Evolutionary conservation across 2,329 filamentous ascomycete genomes (phyloP), one percentile per base, ranked within the genome.

Genomic region (Epichloe uncinata): DNA sequence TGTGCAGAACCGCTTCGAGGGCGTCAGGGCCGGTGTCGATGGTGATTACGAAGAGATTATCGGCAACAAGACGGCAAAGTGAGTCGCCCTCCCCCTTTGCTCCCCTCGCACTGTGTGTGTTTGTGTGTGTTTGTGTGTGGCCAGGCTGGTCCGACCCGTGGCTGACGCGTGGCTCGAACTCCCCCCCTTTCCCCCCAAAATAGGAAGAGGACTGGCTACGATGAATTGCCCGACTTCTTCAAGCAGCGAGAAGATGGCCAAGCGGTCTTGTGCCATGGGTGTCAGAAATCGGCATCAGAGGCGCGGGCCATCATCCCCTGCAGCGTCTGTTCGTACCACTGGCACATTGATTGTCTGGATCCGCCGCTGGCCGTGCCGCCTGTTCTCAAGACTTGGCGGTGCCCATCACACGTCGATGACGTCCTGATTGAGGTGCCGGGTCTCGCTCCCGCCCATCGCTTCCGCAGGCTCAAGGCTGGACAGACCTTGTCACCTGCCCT

Each of bases 291-390:
- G 30, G 78, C 83, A 43, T 71, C 77, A 18, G 66, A 70, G 54
- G 58, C 63, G 37, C 80, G 85, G 26, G 79, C 84, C 56, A 89
- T 97, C 58, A 84, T 96, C 57, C 81, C 85, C 43, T 98, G 91
- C 70, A 89, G 89, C 65, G 79, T 77, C 60, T 98, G 91, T 67
- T 74, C 79, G 12, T 75, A 87, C 35, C 77, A 83, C 61, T 98
- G 90, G 85, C 93, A 98, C 69, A 73, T 95, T 47, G 91, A 97
- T 66, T 98, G 93, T 67, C 72, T 95, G 15, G 83, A 94, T 61
- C 87, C 88, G 30, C 90, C 91, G 35, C 70, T 90, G 61, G 81
- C 89, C 35, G 81, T 85, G 50, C 85, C 88, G 38, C 90, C 90
- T 11, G 76, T 81, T 47, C 73, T 84, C 47, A 81, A 83, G 60